Conservation (phyloP, 2,329 filamentous ascomycete species). For the Pestalotiopsis sp. region DNA sequence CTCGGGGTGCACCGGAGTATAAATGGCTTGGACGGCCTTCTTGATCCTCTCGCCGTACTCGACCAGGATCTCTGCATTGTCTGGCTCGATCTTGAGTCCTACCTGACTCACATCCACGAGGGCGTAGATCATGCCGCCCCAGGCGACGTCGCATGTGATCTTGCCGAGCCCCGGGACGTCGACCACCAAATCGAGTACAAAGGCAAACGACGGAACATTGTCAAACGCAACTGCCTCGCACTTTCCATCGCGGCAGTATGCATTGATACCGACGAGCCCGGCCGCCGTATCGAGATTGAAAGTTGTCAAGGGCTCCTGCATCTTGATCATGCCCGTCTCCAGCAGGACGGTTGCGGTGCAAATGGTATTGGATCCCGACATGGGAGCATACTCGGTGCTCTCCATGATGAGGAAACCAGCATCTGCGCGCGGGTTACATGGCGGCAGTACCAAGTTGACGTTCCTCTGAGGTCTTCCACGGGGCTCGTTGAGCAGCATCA, state of each 20-base stretch:
- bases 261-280: background rate
- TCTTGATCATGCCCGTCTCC: conserved; percentile 46
- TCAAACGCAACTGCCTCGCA: background rate
- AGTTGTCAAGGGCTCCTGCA: conserved; percentile 44
- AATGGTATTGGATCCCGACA: conserved; percentile 48
- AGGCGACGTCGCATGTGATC: conserved; percentile 45
- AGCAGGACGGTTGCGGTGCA: conserved; percentile 45
- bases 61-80: conserved; percentile 37
- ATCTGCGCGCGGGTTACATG: conserved; percentile 45
- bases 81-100: conserved; percentile 35
- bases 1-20: conserved; percentile 40
- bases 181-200: conserved; percentile 37
- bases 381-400: conserved; percentile 40
- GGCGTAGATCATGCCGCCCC: conserved; percentile 48
- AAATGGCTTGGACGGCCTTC: conserved; percentile 36
- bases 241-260: background rate
- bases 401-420: conserved; percentile 50
- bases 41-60: conserved; percentile 46
- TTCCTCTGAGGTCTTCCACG: conserved; percentile 43
- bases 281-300: conserved; percentile 23
- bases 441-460: conserved; percentile 42
- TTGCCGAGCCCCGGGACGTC: conserved; percentile 42
- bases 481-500: conserved; percentile 48
- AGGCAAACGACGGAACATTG: background rate
- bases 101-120: conserved; percentile 41